Conservation (phyloP, 768 basidiomycete genomes). For the Mrakia blollopis region DNA sequence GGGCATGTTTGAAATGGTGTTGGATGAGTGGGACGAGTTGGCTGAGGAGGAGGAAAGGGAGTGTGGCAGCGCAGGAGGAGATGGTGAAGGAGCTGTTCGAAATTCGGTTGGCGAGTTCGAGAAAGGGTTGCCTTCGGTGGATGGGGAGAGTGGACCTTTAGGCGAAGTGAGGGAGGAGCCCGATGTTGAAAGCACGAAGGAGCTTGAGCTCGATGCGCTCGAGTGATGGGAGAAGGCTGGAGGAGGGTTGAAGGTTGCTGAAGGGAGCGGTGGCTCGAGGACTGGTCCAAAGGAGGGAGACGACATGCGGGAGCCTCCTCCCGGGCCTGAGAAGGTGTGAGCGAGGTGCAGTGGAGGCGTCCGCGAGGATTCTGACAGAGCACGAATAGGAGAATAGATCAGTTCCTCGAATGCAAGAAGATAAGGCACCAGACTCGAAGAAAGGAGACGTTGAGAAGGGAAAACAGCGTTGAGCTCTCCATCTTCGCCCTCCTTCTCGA, state of each 20-base stretch:
- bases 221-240: slow-evolving; percentile 7
- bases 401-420: neutral
- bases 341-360: neutral
- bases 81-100: neutral
- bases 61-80: neutral
- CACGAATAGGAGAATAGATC: neutral
- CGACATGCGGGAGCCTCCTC: neutral
- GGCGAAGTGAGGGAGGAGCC: neutral
- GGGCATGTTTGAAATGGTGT: neutral
- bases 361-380: neutral
- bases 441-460: neutral
- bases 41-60: neutral
- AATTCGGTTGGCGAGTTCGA: neutral
- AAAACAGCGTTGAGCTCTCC: neutral
- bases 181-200: neutral
- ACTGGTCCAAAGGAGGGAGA: neutral
- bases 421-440: neutral
- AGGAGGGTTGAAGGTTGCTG: slow-evolving; percentile 5
- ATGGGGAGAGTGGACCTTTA: slow-evolving; percentile 3
- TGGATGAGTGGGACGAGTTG: neutral
- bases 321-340: neutral
- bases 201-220: neutral
- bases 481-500: neutral
- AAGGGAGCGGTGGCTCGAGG: neutral
- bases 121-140: neutral